phyloP scores from a whole-genome alignment of 345 rosid species.

The Mallotus nudiflorus region DNA sequence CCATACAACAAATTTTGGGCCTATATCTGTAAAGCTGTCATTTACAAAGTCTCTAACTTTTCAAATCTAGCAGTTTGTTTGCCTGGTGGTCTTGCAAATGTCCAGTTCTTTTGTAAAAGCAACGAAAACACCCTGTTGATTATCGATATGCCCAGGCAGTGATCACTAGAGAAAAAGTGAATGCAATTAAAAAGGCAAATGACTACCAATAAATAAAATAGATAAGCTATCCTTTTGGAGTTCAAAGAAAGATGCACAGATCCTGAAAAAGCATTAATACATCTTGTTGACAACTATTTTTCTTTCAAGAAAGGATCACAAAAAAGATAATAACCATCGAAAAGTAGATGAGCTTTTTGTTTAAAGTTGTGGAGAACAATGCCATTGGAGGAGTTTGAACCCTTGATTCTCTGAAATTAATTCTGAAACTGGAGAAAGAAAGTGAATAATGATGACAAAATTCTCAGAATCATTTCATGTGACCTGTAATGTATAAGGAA shows the following conservation, averaged over 20 bases:
- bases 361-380: neutral
- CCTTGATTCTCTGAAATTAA: neutral
- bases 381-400: neutral
- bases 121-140: too few relatives aligned
- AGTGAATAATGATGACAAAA: neutral
- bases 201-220: too few relatives aligned
- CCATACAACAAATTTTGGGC: too few relatives aligned
- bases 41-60: too few relatives aligned
- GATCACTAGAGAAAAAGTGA: too few relatives aligned
- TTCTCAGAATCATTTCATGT: neutral
- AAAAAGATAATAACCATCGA: neutral
- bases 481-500: too few relatives aligned
- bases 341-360: neutral
- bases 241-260: neutral
- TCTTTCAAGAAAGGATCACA: neutral
- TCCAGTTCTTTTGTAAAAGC: too few relatives aligned
- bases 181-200: too few relatives aligned
- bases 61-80: too few relatives aligned
- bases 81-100: too few relatives aligned
- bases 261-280: neutral
- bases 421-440: constrained; percentile 5
- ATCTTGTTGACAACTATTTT: neutral
- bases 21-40: too few relatives aligned
- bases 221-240: neutral
- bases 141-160: too few relatives aligned